Evolutionary conservation across 495 filamentous ascomycete species (phyloP), one percentile per base, ranked within the genome.

Genomic region (Umbilicaria muhlenbergii): DNA sequence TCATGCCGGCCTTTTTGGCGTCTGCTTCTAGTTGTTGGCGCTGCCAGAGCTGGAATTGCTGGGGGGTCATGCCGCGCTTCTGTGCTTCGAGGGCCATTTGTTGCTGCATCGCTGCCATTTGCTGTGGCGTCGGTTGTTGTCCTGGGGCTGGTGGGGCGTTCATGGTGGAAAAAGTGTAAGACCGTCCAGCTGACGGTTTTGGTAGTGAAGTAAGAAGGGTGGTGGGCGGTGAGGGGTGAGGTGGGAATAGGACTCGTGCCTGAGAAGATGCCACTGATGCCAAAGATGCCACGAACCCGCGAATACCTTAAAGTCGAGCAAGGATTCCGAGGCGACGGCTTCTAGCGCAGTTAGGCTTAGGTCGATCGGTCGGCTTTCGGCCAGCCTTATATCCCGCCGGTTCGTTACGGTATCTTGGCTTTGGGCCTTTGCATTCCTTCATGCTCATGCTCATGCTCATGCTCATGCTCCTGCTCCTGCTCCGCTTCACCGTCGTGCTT

Each of bases 61-160:
- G 78, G 1, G 82, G 80, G 1, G 78, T 77, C 75, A 87, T 72
- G 52, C 82, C 82, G 52, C 77, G 70, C 63, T 74, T 78, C 51
- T 80, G 69, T 32, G 81, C 81, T 60, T 86, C 80, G 39, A 70
- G 70, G 38, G 81, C 82, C 49, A 94, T 67, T 62, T 91, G 84
- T 55, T 79, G 74, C 58, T 92, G 85, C 75, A 94, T 88, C 16
- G 68, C 68, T 19, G 71, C 73, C 47, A 94, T 80, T 66, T 94
- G 85, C 65, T 94, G 80, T 46, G 85, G 86, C 17, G 75, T 69
- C n/a, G 83, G 83, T 66, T 78, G 77, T 54, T 77, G 76, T 24
- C 72, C 65, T 7, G 67, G 69, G 47, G 44, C 42, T 14, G 45
- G 41, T 36, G 69, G 66, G 24, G 60, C 51, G 19, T 66, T 62